phyloP scores from a whole-genome alignment of 495 filamentous ascomycete species.

The Hypoxylon intermedium region DNA sequence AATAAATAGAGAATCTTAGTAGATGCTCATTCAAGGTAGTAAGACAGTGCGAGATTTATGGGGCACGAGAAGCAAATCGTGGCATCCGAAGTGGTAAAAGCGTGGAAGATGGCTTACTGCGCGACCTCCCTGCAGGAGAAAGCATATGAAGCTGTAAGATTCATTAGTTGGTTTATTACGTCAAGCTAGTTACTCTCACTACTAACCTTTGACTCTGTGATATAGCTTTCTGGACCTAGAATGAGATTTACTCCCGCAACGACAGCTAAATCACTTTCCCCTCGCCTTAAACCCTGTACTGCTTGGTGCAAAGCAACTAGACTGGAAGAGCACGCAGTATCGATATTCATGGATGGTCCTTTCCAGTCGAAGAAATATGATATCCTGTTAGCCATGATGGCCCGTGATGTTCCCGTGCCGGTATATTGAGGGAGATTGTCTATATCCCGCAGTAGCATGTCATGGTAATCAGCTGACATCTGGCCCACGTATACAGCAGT shows the following conservation, averaged over 20 bases:
- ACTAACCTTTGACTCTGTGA: constrained; percentile 18
- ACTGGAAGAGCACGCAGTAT: constrained; percentile 57
- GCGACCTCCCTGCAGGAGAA: constrained; percentile 49
- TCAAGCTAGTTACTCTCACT: not conserved
- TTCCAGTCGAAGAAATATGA: constrained; percentile 55
- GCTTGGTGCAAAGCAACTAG: constrained; percentile 50
- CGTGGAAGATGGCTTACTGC: constrained; percentile 1
- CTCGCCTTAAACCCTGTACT: constrained; percentile 48
- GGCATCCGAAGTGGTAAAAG: too few relatives aligned
- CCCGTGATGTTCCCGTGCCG: constrained; percentile 32
- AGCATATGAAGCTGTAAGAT: constrained; percentile 32
- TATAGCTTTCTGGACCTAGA: constrained; percentile 42
- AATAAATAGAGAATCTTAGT: too few relatives aligned
- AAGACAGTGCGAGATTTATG: too few relatives aligned
- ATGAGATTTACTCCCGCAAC: constrained; percentile 48
- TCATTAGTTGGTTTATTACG: not conserved
- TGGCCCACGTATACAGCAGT: constrained; percentile 48
- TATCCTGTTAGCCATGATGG: constrained; percentile 56
- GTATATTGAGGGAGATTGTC: constrained; percentile 32
- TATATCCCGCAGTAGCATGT: constrained; percentile 40
- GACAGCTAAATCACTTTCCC: constrained; percentile 50
- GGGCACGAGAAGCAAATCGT: too few relatives aligned
- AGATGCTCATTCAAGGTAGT: too few relatives aligned
- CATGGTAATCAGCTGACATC: constrained; percentile 47
- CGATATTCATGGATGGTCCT: constrained; percentile 47